Percentiles rank a stretch among this genome's conserved stretches.
phyloP scores from a whole-genome alignment of 108 stramenopile species.

The Pseudonitzschia delicatissima region DNA sequence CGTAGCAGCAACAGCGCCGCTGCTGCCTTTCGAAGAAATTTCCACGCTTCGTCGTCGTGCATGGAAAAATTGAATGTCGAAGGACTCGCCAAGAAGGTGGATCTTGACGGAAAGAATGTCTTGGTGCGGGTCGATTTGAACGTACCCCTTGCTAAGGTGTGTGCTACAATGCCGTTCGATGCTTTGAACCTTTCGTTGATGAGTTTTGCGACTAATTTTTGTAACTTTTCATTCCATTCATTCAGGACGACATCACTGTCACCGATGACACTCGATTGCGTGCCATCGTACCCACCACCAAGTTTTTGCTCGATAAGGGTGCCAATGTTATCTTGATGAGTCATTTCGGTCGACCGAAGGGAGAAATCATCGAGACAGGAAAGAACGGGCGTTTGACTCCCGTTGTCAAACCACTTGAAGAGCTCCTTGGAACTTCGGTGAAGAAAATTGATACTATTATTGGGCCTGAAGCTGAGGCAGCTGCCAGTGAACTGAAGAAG shows the following conservation, averaged over 20 bases:
- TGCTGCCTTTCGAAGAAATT: constrained; percentile 24
- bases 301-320: constrained; percentile 82
- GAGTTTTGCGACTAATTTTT: not conserved
- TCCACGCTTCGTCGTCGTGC: constrained; percentile 43
- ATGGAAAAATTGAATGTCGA: constrained; percentile 78
- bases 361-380: constrained; percentile 86
- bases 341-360: constrained; percentile 92
- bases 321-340: constrained; percentile 88
- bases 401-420: constrained; percentile 66
- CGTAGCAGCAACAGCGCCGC: not conserved
- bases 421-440: constrained; percentile 60
- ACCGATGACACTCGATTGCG: constrained; percentile 90
- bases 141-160: constrained; percentile 78
- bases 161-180: not conserved
- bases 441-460: constrained; percentile 84
- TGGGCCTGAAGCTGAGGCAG: constrained; percentile 87
- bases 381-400: constrained; percentile 86
- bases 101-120: constrained; percentile 77
- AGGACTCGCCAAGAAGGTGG: constrained; percentile 70
- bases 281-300: constrained; percentile 85
- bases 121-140: constrained; percentile 89
- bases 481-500: constrained; percentile 56
- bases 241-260: constrained; percentile 71
- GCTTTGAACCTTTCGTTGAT: too few species aligned
- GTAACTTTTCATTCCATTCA: not conserved